Percentiles rank a stretch among this genome's conserved stretches.
Conservation (phyloP, 345 rosid species). For the Pugionium dolabratum region DNA sequence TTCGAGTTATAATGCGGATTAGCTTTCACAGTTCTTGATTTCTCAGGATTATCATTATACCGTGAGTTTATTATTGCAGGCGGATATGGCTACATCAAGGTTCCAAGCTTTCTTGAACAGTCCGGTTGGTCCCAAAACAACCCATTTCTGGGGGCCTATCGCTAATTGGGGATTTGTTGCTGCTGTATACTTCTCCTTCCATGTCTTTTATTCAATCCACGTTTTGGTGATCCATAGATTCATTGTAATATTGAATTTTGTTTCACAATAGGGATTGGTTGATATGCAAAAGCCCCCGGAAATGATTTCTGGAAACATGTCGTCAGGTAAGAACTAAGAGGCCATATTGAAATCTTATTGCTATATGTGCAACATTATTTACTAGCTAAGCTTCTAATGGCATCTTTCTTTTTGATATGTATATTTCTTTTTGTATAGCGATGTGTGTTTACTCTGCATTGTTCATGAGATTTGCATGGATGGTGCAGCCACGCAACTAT, state of each 20-base stretch:
- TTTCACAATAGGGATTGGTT: slow-evolving; percentile 65
- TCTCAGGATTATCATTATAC: not conserved
- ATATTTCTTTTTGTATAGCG: slow-evolving; percentile 40
- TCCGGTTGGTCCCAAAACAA: slow-evolving; percentile 83
- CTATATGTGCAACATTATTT: not conserved
- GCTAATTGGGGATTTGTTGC: slow-evolving; percentile 88
- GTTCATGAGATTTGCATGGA: slow-evolving; percentile 94
- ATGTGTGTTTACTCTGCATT: slow-evolving; percentile 77
- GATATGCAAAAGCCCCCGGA: slow-evolving; percentile 94
- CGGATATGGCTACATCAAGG: slow-evolving; percentile 64
- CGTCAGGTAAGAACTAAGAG: slow-evolving; percentile 50
- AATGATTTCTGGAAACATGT: slow-evolving; percentile 89
- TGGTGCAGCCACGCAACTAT: slow-evolving; percentile 86
- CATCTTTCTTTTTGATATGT: too few species aligned
- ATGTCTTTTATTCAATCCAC: slow-evolving; percentile 6
- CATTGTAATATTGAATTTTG: not conserved
- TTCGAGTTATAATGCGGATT: not conserved
- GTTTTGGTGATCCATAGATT: not conserved
- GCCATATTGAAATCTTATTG: not conserved
- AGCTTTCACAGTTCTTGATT: slow-evolving; percentile 12
- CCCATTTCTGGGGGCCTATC: slow-evolving; percentile 91
- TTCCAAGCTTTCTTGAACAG: slow-evolving; percentile 77
- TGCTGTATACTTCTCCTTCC: slow-evolving; percentile 55
- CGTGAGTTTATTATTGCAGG: slow-evolving; percentile 7
- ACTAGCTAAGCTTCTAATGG: not conserved